Evolutionary conservation across 2,329 filamentous ascomycete genomes (phyloP), one percentile per base, ranked within the genome.

Genomic region (Drechslera avenae): DNA sequence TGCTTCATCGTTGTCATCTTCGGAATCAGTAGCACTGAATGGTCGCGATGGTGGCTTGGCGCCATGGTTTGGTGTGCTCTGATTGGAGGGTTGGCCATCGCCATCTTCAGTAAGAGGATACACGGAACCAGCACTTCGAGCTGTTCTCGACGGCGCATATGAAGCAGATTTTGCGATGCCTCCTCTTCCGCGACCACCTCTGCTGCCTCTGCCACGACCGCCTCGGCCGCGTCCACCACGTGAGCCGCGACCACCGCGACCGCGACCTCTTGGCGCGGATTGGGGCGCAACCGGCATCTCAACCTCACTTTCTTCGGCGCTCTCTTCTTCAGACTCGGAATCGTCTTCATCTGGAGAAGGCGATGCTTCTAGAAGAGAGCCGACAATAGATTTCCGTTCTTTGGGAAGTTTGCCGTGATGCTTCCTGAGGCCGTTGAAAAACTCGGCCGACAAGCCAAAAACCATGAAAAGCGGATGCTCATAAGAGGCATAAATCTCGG

Each of bases 61-160:
- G 45, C 51, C 56, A 19, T 50, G 60, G 37, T 56, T 63, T 39
- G 64, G 60, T 35, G 70, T 69, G 17, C 54, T 60, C 51, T 72
- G 63, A 69, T 72, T 72, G 63, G 71, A 67, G 49, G 59, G 52
- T 45, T 61, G 57, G 42, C 72, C 70, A 54, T 72, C 67, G 41
- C 69, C 69, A 28, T 66, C 66, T 60, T 73, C 69, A 52, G 62
- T 61, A 59, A 71, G 64, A 35, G 66, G 62, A 63, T 68, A 68
- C 46, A 59, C 60, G 41, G 67, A 59, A 53, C 65, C 62, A 59
- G 66, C 63, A 61, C 57, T 67, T 46, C 72, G 71, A 58, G 65
- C 56, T 42, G 60, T 60, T 48, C 70, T 68, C 26, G 60, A 64
- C 52, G 63, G 66, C 47, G 57, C 46, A 35, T 64, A 70, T 46